A percentile compares a stretch with the other conserved stretches of the same genome.
Conservation (phyloP, 169 alveolate genomes). For the Babesia microti region DNA sequence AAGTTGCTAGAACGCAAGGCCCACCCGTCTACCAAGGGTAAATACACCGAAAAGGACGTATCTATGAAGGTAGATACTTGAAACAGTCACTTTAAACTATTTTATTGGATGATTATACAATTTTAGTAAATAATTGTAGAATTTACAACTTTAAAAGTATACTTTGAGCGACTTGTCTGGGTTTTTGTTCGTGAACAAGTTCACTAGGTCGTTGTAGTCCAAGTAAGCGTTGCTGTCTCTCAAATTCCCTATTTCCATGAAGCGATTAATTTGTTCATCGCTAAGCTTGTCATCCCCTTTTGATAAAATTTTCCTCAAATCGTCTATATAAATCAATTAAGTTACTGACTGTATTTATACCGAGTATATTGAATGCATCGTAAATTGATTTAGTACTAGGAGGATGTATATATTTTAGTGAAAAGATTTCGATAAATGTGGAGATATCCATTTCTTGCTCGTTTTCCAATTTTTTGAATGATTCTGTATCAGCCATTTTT, state of each 20-base stretch:
- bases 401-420: constrained; percentile 21
- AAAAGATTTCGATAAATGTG: constrained; percentile 18
- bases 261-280: neutral
- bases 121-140: neutral
- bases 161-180: constrained; percentile 14
- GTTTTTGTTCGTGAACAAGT: neutral
- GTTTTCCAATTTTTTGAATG: constrained; percentile 12
- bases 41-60: constrained; percentile 53
- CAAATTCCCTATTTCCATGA: neutral
- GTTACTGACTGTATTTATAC: constrained; percentile 24
- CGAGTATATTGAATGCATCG: constrained; percentile 37
- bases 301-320: no score
- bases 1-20: constrained; percentile 82
- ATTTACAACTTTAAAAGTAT: constrained; percentile 4
- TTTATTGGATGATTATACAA: neutral
- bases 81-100: neutral
- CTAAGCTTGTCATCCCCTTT: no score
- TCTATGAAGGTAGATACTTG: constrained; percentile 12
- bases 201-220: neutral
- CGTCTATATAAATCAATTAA: no score
- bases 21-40: constrained; percentile 48
- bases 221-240: neutral
- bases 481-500: constrained; percentile 7
- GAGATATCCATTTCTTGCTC: constrained; percentile 24
- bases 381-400: constrained; percentile 29